These are phyloP conservation scores for Ogataea ganodermae DNA, from an alignment of 805 yeast species.

Conservation along the genomic window DNA sequence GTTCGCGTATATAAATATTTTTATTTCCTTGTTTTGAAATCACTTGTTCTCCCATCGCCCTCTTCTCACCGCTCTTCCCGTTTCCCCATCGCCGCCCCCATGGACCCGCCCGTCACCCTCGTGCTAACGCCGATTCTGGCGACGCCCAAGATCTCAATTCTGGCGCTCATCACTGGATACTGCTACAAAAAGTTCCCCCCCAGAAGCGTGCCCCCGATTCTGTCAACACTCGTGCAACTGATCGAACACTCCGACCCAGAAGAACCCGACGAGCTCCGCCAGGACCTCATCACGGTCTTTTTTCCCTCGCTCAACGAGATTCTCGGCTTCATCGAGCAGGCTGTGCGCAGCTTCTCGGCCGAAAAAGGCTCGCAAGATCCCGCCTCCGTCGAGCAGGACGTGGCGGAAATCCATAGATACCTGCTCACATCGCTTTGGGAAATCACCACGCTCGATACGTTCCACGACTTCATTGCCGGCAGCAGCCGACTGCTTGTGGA, in stretches of 20 bases:
- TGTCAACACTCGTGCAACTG: slow-evolving; percentile 45
- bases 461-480: slow-evolving; percentile 41
- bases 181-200: slow-evolving; percentile 44
- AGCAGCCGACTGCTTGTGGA: slow-evolving; percentile 38
- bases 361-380: slow-evolving; percentile 5
- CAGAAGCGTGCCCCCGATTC: slow-evolving; percentile 39
- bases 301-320: slow-evolving; percentile 32
- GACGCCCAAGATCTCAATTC: slow-evolving; percentile 54
- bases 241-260: slow-evolving; percentile 35
- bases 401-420: slow-evolving; percentile 33
- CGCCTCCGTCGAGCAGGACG: slow-evolving; percentile 22
- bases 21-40: background rate
- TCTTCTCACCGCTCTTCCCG: no score
- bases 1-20: no score
- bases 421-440: slow-evolving; percentile 46
- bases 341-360: slow-evolving; percentile 13
- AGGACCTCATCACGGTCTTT: slow-evolving; percentile 19
- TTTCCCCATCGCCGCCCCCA: no score
- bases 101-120: slow-evolving; percentile 16
- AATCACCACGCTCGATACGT: slow-evolving; percentile 48
- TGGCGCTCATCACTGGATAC: slow-evolving; percentile 50
- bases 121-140: slow-evolving; percentile 45
- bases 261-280: slow-evolving; percentile 7
- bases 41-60: no score
- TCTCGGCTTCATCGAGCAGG: slow-evolving; percentile 17